These are phyloP conservation scores for Mortierella alpina DNA, from an alignment of 192 early-diverging fungal species.

Conservation along the genomic window DNA sequence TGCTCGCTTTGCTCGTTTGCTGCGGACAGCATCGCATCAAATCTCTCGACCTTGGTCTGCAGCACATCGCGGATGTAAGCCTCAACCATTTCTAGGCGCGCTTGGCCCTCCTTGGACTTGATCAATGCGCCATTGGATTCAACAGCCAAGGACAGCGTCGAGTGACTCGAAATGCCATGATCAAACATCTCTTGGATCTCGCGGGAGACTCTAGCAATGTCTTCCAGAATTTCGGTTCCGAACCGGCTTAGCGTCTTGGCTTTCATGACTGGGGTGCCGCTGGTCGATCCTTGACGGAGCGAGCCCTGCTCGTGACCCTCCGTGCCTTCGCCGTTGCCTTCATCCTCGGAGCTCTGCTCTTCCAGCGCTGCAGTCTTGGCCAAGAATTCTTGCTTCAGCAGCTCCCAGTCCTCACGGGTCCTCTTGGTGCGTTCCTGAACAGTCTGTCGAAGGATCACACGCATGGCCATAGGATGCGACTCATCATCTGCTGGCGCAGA, in stretches of 20 bases:
- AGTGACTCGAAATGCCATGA: constrained; percentile 19
- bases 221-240: constrained; percentile 44
- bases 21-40: constrained; percentile 27
- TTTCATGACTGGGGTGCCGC: constrained; percentile 12
- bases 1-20: constrained; percentile 30
- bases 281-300: constrained; percentile 12
- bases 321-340: neutral
- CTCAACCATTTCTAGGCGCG: constrained; percentile 28
- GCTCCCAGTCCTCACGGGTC: constrained; percentile 50
- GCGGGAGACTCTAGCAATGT: constrained; percentile 32
- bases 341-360: constrained; percentile 17
- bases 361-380: constrained; percentile 22
- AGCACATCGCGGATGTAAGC: constrained; percentile 32
- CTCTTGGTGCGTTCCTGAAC: constrained; percentile 45
- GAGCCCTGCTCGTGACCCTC: neutral
- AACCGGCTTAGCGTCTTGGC: constrained; percentile 38
- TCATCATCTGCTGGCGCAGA: neutral
- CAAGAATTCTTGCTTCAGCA: constrained; percentile 50
- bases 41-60: constrained; percentile 25
- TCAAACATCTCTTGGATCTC: constrained; percentile 49
- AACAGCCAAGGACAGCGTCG: constrained; percentile 26
- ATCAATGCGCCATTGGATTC: constrained; percentile 37
- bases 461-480: constrained; percentile 25
- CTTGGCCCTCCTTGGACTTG: constrained; percentile 36
- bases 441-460: constrained; percentile 44